Base-by-base conservation (phyloP, 2,329 filamentous ascomycete species). In the Pseudogymnoascus sp. region DNA sequence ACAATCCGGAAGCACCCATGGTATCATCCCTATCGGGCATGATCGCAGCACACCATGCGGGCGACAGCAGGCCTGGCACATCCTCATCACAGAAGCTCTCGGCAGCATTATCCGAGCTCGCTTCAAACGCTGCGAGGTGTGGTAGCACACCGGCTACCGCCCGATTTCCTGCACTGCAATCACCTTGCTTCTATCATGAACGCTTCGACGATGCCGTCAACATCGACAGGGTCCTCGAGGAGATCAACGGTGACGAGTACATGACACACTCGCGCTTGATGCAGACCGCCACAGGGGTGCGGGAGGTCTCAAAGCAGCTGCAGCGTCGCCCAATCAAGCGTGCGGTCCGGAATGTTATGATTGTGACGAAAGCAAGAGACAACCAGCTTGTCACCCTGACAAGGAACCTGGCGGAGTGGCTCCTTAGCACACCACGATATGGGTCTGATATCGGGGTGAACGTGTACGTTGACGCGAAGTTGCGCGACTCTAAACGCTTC, bases 151-250 rank as follows among this genome's bases (percentile, higher is more conserved):
- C 73, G 7, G 64, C 66, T 70, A 71, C 73, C 67, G 73, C 68
- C 76, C 77, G 37, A 72, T 80, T 92, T 66, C 82, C 87, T 9
- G 81, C 88, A 8, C 78, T 97, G 60, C 88, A 93, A 68, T 97
- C 92, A 47, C 94, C 94, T 12, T 99, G 94, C 77, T 99, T 96
- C 77, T 97, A 96, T 77, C 94, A 99, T 76, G 90, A 95, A 75
- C 86, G 93, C 64, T 99, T 99, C 71, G 94, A 97, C 69, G 91
- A 96, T 72, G 90, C 92, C 7, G 91, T 99, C 68, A 91, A 99
- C 73, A 91, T 97, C 62, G 89, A 94, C 68, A 94, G 89, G 75
- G 91, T 99, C 5, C 80, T 99, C 6, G 92, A 97, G 71, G 94
- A 99, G 75, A 96, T 97, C 69, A 87, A 88, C 71, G 88, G 86